Conservation (phyloP, 1,284 basidiomycete species). For the Leccinum griseonigrum region DNA sequence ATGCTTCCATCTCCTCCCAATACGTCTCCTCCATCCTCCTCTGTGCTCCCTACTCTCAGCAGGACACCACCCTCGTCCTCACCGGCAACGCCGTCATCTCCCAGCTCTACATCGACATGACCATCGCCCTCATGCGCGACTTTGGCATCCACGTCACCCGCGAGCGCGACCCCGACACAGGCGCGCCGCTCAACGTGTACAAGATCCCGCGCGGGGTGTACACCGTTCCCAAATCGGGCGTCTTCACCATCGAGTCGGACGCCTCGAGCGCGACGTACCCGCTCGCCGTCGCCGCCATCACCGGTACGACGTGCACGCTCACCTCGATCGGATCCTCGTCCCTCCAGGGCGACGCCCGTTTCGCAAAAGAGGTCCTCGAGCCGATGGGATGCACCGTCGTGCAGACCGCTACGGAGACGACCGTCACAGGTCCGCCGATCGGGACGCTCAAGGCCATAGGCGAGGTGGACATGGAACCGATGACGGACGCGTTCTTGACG, state of each 20-base stretch:
- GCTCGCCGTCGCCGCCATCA: constrained; percentile 94
- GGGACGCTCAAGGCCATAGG: constrained; percentile 65
- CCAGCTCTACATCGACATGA: constrained; percentile 99
- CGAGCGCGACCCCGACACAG: constrained; percentile 59
- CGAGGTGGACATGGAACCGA: constrained; percentile 97
- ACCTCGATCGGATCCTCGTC: constrained; percentile 89
- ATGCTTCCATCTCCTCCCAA: constrained; percentile 95
- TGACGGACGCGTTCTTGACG: constrained; percentile 99
- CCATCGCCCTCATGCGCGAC: constrained; percentile 95
- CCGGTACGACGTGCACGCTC: constrained; percentile 92
- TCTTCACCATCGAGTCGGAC: constrained; percentile 94
- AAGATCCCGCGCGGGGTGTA: constrained; percentile 85
- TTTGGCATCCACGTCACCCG: constrained; percentile 86
- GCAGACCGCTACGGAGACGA: constrained; percentile 88
- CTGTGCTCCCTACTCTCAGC: constrained; percentile 89
- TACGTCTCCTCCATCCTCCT: constrained; percentile 97
- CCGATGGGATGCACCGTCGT: constrained; percentile 93
- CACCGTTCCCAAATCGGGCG: constrained; percentile 59
- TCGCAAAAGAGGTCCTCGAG: constrained; percentile 90
- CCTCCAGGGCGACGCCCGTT: constrained; percentile 94
- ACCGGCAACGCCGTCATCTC: constrained; percentile 78
- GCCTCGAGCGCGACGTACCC: constrained; percentile 97
- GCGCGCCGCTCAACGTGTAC: constrained; percentile 77
- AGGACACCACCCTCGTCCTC: constrained; percentile 85
- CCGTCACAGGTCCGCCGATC: constrained; percentile 89